These are phyloP conservation scores for Tetrahymena malaccensis DNA, from an alignment of 73 alveolate genomes.

Conservation along the genomic window DNA sequence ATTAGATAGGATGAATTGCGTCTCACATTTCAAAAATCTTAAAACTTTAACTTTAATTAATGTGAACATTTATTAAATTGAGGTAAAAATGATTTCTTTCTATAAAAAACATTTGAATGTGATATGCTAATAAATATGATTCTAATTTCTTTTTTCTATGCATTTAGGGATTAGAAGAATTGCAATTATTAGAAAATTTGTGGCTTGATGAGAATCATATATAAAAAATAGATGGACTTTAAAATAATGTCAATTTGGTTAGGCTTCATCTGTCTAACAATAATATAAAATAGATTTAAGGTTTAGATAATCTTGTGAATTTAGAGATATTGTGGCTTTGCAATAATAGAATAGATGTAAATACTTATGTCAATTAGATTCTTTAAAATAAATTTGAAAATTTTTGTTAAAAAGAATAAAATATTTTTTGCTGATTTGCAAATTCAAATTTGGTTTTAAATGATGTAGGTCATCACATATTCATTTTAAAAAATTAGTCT, in stretches of 20 bases:
- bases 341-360: conserved; percentile 36
- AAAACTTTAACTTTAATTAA: conserved; percentile 53
- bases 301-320: conserved; percentile 56
- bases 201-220: conserved; percentile 61
- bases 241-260: conserved; percentile 6
- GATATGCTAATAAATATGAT: not conserved
- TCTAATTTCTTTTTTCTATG: not conserved
- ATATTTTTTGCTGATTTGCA: no score
- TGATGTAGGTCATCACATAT: no score
- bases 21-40: conserved; percentile 45
- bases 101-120: not conserved
- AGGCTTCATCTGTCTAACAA: conserved; percentile 45
- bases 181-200: conserved; percentile 43
- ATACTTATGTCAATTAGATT: not conserved
- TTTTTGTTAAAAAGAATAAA: not conserved
- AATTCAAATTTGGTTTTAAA: no score
- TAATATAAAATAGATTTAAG: conserved; percentile 63
- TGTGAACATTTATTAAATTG: conserved; percentile 51
- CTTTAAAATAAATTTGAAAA: not conserved
- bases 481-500: not conserved
- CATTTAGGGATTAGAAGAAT: conserved; percentile 35
- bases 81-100: not conserved
- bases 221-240: conserved; percentile 20
- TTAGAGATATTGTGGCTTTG: conserved; percentile 57
- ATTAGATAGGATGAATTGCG: conserved; percentile 56